A percentile compares a stretch with the other conserved stretches of the same genome.
phyloP scores from a whole-genome alignment of 768 basidiomycete species.

The Pisolithus albus region DNA sequence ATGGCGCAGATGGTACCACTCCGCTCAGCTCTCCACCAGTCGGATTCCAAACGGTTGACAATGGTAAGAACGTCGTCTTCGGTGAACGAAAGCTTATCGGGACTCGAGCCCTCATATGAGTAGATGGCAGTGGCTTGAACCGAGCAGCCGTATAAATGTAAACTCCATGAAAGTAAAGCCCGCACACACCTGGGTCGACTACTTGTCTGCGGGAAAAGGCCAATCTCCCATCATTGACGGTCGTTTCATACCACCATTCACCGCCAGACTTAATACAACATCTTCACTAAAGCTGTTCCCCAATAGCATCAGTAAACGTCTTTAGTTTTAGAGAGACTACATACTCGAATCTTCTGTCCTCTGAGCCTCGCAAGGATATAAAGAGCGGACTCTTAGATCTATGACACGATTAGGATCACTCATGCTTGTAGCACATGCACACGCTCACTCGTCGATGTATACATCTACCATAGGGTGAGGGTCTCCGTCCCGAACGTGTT shows the following conservation, averaged over 20 bases:
- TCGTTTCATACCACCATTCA: conserved; percentile 91
- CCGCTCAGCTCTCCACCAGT: conserved; percentile 96
- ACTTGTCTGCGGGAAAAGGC: conserved; percentile 86
- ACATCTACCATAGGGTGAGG: conserved; percentile 64
- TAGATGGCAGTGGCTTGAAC: conserved; percentile 77
- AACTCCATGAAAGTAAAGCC: conserved; percentile 2
- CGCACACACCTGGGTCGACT: conserved; percentile 47
- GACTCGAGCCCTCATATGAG: conserved; percentile 57
- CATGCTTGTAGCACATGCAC: not conserved
- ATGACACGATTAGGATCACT: conserved; percentile 1
- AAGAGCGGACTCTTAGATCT: conserved; percentile 73
- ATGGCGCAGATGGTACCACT: conserved; percentile 83
- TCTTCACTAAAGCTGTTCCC: conserved; percentile 72
- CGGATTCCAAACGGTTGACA: conserved; percentile 74
- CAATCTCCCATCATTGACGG: conserved; percentile 59
- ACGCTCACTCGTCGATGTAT: conserved; percentile 48
- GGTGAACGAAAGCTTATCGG: conserved; percentile 80
- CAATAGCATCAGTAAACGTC: conserved; percentile 3
- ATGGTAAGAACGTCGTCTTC: conserved; percentile 77
- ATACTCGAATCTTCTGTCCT: conserved; percentile 82
- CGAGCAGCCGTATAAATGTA: conserved; percentile 17
- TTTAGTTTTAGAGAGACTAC: conserved; percentile 22
- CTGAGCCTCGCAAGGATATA: conserved; percentile 83
- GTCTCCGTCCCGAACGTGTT: conserved; percentile 31
- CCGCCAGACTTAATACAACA: conserved; percentile 71